Evolutionary conservation across 1,284 basidiomycete genomes (phyloP), one percentile per base, ranked within the genome.

Genomic region (Farysia itapuensis): DNA sequence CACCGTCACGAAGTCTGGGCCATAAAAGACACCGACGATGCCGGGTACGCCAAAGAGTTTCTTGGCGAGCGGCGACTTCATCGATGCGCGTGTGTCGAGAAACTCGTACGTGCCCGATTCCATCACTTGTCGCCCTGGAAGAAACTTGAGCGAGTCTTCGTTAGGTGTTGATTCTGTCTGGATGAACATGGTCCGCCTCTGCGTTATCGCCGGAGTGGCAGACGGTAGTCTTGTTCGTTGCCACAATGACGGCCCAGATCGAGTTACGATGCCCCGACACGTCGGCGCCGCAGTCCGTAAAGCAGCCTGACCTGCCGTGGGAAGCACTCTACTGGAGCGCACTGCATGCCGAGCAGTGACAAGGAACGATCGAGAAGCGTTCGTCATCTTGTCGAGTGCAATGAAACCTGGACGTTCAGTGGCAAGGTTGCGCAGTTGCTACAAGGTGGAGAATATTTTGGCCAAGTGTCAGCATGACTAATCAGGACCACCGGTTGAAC

Each of bases 1-100:
- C 39, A 98, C 89, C 1, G 93, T 94, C 70, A 98, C 90, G 75
- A 98, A 98, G 79, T 98, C 95, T 2, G 94, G 95, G 1, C 94
- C 94, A 76, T 89, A 98, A 77, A 97, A 97, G 28, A 98, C 84
- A 41, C 83, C 83, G 21, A 83, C 84, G 48, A 98, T 86, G 38
- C 94, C 95, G 41, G 94, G 87, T 45, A 98, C 84, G 48, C 88
- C 89, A 83, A 98, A 90, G 24, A 98, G 83, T 8, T 89, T 86
- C 56, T 94, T 86, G 15, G 94, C 94, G 13, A 98, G 83, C 0
- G 94, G 93, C 0, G 94, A 97, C 14, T 81, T 79, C 74, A 75
- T 74, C 20, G 69, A 66, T 6, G 61, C 39, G 20, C 72, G 72
- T 16, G 68, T 87, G 77, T 96, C 91, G 43, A 95, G 84, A 78